Evolutionary conservation across 192 early-diverging fungal species (phyloP).

Genomic region (Neocallimastix lanati): DNA sequence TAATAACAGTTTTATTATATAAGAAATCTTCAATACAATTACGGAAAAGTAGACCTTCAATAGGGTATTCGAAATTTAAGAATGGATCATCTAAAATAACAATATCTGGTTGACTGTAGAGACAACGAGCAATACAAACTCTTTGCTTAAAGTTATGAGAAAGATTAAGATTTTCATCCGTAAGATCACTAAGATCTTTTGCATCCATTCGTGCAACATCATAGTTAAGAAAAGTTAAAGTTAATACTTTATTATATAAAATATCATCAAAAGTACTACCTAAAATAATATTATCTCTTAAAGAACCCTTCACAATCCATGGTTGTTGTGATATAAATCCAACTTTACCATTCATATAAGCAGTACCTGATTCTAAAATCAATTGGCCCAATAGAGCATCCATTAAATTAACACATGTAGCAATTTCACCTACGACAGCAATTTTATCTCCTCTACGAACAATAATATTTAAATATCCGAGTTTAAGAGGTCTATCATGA

Average conservation of each 20-base stretch:
- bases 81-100: conserved; percentile 4
- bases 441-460: conserved; percentile 29
- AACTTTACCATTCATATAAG: conserved; percentile 30
- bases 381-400: conserved; percentile 52
- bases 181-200: conserved; percentile 35
- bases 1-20: conserved; percentile 36
- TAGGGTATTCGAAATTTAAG: conserved; percentile 6
- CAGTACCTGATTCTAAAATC: conserved; percentile 19
- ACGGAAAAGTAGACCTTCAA: conserved; percentile 26
- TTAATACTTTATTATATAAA: conserved; percentile 39
- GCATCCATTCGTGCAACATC: background rate
- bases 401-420: conserved; percentile 46
- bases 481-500: conserved; percentile 15
- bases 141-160: conserved; percentile 54
- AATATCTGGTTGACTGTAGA: conserved; percentile 1
- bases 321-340: conserved; percentile 47
- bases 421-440: conserved; percentile 49
- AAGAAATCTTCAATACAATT: conserved; percentile 26
- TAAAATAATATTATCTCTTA: conserved; percentile 69
- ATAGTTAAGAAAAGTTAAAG: conserved; percentile 8
- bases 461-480: conserved; percentile 24
- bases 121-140: conserved; percentile 35
- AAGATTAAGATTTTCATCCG: conserved; percentile 36
- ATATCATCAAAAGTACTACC: conserved; percentile 33
- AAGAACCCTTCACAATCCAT: conserved; percentile 47